These are phyloP conservation scores for Auriscalpium orientale DNA, from an alignment of 768 basidiomycete species.

Conservation along the genomic window DNA sequence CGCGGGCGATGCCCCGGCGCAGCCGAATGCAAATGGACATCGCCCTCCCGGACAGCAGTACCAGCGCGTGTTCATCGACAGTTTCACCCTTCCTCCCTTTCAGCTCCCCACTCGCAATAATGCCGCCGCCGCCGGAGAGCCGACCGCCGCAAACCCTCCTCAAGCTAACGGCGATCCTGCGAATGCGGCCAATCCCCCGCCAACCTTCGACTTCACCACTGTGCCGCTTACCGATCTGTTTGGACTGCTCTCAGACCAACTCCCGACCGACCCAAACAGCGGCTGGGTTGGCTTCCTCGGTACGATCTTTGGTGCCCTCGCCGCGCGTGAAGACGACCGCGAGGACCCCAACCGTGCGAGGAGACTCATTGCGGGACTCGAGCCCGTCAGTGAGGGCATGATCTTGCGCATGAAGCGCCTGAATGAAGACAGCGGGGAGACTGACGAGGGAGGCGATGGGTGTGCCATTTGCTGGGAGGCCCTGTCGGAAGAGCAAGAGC, in stretches of 20 bases:
- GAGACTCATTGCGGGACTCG: conserved; percentile 53
- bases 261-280: conserved; percentile 5
- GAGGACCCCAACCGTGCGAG: conserved; percentile 67
- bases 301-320: conserved; percentile 8
- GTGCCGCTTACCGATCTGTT: not conserved
- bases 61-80: too few species aligned
- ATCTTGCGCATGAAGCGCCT: conserved; percentile 56
- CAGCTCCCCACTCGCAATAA: too few species aligned
- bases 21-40: too few species aligned
- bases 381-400: conserved; percentile 59
- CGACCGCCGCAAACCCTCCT: too few species aligned
- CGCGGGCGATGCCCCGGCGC: too few species aligned
- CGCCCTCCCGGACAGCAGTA: too few species aligned
- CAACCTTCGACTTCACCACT: not conserved
- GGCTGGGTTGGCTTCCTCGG: conserved; percentile 7
- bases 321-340: conserved; percentile 25
- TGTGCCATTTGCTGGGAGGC: conserved; percentile 78
- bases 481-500: conserved; percentile 31
- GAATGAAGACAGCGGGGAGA: conserved; percentile 18
- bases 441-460: conserved; percentile 26
- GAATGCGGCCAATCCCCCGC: not conserved
- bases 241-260: not conserved
- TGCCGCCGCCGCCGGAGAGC: too few species aligned
- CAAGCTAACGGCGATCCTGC: not conserved
- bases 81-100: too few species aligned